Conservation (phyloP, 352 stramenopile species). For the Pythium scleroteichum region DNA sequence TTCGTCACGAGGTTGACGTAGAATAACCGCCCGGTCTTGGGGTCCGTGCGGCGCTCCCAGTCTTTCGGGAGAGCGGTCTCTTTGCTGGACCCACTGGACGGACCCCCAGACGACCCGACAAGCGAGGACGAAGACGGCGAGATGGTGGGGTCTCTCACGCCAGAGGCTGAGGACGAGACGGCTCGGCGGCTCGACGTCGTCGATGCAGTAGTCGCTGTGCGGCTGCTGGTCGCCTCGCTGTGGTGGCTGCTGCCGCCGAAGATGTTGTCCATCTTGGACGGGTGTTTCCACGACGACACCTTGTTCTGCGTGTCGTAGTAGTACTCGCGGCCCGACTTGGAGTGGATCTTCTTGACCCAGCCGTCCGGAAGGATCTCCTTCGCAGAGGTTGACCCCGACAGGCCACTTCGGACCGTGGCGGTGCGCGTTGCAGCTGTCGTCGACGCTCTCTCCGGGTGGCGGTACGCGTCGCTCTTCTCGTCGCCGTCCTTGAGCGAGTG, state of each 20-base stretch:
- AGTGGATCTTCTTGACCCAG: constrained; percentile 74
- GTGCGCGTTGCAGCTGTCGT: constrained; percentile 5
- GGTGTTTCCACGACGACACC: constrained; percentile 73
- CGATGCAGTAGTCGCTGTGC: constrained; percentile 9
- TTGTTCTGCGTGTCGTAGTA: constrained; percentile 78
- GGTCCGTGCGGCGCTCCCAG: constrained; percentile 74
- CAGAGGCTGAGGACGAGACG: constrained; percentile 22
- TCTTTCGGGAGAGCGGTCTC: constrained; percentile 63
- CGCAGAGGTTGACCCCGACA: constrained; percentile 26
- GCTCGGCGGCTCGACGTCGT: constrained; percentile 25
- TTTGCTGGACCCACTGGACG: constrained; percentile 20
- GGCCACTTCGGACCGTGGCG: constrained; percentile 9
- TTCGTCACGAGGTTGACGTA: constrained; percentile 87
- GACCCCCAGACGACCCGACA: not conserved
- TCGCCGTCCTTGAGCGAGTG: constrained; percentile 28
- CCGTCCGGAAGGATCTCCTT: constrained; percentile 64
- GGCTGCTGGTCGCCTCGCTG: constrained; percentile 11
- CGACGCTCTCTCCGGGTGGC: constrained; percentile 30
- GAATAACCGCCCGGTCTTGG: constrained; percentile 76
- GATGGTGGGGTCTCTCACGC: constrained; percentile 24
- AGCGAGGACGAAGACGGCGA: constrained; percentile 35
- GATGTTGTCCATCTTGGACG: constrained; percentile 59
- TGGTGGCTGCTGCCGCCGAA: constrained; percentile 43
- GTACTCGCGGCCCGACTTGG: constrained; percentile 69
- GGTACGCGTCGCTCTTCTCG: constrained; percentile 38